Evolutionary conservation across 2,329 filamentous ascomycete species (phyloP).

Genomic region (Pseudofabraea citricarpa): DNA sequence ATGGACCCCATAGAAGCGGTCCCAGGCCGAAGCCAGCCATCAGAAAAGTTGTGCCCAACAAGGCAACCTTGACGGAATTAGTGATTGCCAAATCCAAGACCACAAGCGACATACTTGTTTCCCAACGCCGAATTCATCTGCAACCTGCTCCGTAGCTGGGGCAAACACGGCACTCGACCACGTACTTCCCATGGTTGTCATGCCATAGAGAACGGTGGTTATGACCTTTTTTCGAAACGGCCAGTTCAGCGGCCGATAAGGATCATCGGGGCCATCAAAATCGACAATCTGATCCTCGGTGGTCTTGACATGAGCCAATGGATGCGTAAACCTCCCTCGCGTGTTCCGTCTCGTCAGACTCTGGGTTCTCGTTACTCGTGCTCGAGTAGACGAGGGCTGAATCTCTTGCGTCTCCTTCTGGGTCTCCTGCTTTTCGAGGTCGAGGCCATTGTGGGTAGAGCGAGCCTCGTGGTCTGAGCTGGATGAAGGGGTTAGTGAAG

Average conservation of each 20-base stretch:
- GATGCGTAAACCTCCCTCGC: conserved; percentile 17
- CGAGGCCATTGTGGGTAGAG: conserved; percentile 4
- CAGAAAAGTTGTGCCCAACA: conserved; percentile 42
- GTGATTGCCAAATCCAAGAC: conserved; percentile 38
- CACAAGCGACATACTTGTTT: conserved; percentile 40
- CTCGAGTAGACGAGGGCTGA: not conserved
- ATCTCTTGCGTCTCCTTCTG: not conserved
- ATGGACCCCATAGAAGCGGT: conserved; percentile 58
- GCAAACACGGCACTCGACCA: conserved; percentile 21
- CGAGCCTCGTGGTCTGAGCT: not conserved
- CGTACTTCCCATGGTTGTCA: conserved; percentile 20
- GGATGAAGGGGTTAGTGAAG: not conserved
- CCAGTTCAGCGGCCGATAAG: conserved; percentile 70
- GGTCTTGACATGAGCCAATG: conserved; percentile 31
- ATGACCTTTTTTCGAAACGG: conserved; percentile 60
- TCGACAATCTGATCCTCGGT: conserved; percentile 52
- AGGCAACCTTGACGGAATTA: conserved; percentile 19
- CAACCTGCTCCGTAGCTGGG: conserved; percentile 16
- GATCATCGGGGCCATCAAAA: conserved; percentile 69
- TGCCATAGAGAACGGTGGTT: conserved; percentile 61
- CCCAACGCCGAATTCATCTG: conserved; percentile 40
- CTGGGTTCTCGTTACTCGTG: conserved; percentile 12
- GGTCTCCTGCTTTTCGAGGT: conserved; percentile 6
- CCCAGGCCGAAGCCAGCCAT: conserved; percentile 50
- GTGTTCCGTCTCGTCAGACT: conserved; percentile 12